Evolutionary conservation across 768 basidiomycete species (phyloP).

Genomic region (Sutorius australiensis): DNA sequence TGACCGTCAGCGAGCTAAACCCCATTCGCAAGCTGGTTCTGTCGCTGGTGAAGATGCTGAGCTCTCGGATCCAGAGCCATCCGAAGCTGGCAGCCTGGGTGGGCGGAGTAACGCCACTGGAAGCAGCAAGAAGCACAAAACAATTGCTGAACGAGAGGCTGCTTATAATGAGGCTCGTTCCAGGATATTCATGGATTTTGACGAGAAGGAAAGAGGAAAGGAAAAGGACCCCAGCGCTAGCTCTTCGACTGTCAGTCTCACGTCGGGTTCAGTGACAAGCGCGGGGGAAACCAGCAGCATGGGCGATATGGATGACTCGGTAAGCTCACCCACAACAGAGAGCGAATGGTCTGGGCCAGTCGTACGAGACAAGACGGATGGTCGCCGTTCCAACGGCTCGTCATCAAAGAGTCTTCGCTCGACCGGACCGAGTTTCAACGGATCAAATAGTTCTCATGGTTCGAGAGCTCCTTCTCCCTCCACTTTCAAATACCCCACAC

Average conservation of each 20-base stretch:
- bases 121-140: conserved; percentile 65
- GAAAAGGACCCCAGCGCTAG: conserved; percentile 72
- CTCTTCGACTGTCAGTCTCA: conserved; percentile 69
- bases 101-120: conserved; percentile 63
- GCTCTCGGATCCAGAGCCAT: conserved; percentile 74
- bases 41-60: conserved; percentile 74
- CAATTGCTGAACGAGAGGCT: conserved; percentile 82
- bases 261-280: conserved; percentile 60
- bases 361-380: conserved; percentile 54
- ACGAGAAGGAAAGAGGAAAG: conserved; percentile 64
- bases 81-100: conserved; percentile 74
- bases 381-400: conserved; percentile 51
- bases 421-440: conserved; percentile 46
- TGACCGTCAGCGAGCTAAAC: conserved; percentile 53
- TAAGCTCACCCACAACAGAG: conserved; percentile 72
- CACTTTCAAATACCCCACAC: conserved; percentile 67
- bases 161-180: conserved; percentile 87
- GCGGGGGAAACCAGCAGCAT: conserved; percentile 56
- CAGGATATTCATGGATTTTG: conserved; percentile 81
- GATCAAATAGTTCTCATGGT: conserved; percentile 61
- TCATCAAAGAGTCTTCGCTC: conserved; percentile 61
- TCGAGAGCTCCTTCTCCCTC: conserved; percentile 71
- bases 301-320: conserved; percentile 65
- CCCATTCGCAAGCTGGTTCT: conserved; percentile 70
- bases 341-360: conserved; percentile 73